These are phyloP conservation scores for Liquidambar formosana DNA, from an alignment of 164 flowering plant species.

Conservation along the genomic window DNA sequence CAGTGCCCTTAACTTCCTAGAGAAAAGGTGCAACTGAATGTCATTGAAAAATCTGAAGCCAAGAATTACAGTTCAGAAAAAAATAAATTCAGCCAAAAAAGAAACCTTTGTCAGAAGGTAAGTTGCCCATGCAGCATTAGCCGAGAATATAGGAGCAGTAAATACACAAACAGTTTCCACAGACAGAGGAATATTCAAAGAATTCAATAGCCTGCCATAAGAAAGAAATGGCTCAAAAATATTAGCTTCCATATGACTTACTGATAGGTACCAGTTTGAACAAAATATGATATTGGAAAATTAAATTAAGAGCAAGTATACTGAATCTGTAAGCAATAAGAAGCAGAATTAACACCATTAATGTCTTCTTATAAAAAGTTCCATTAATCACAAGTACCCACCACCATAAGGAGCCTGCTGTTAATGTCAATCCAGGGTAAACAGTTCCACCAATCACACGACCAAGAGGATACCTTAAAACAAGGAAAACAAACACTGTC, in stretches of 20 bases:
- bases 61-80: not conserved
- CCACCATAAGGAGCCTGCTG: slow-evolving; percentile 97
- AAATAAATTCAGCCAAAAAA: slow-evolving; percentile 2
- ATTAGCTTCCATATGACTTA: not conserved
- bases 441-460: slow-evolving; percentile 99
- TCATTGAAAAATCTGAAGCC: slow-evolving; percentile 6
- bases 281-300: not conserved
- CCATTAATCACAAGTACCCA: slow-evolving; percentile 33
- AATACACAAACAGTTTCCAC: slow-evolving; percentile 99
- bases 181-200: slow-evolving; percentile 94
- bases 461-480: slow-evolving; percentile 93
- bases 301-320: not conserved
- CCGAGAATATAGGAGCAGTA: slow-evolving; percentile 97
- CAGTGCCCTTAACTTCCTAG: slow-evolving; percentile 95
- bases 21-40: slow-evolving; percentile 5
- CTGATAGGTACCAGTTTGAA: not conserved
- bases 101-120: slow-evolving; percentile 91
- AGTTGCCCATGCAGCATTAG: slow-evolving; percentile 98
- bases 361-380: not conserved
- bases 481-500: slow-evolving; percentile 6
- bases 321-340: not conserved
- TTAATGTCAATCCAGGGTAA: slow-evolving; percentile 95
- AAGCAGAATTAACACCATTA: not conserved
- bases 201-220: slow-evolving; percentile 66
- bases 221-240: slow-evolving; percentile 9